These are phyloP conservation scores for Raddia distichophylla DNA, from an alignment of 176 grass and related monocot species.

Conservation along the genomic window DNA sequence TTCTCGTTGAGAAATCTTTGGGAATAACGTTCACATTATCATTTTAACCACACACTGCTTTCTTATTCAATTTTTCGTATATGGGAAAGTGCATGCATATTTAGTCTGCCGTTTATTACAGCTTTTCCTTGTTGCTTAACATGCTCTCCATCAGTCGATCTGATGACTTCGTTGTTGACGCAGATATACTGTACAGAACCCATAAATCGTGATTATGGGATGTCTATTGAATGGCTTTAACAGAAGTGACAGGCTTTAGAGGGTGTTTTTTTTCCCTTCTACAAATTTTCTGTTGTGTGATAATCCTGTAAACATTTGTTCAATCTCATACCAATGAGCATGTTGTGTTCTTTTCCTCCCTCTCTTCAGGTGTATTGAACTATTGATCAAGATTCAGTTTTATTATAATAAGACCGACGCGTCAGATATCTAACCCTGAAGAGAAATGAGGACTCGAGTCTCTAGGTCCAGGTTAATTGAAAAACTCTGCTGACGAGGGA, in stretches of 20 bases:
- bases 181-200: conserved; percentile 31
- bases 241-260: neutral
- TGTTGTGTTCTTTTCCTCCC: neutral
- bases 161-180: neutral
- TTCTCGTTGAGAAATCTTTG: neutral
- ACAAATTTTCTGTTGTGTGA: conserved; percentile 4
- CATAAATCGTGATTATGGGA: neutral
- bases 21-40: neutral
- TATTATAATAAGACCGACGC: neutral
- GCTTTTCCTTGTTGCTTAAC: neutral
- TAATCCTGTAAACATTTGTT: conserved; percentile 18
- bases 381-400: neutral
- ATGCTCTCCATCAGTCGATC: neutral
- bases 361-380: neutral
- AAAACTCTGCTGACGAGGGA: neutral
- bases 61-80: neutral
- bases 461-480: neutral
- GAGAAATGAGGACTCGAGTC: neutral
- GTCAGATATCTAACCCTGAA: neutral
- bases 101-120: conserved; percentile 6
- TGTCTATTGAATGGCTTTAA: neutral
- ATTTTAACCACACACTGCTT: neutral
- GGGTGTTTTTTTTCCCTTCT: neutral
- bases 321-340: neutral
- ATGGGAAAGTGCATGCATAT: neutral